Evolutionary conservation across 2,329 filamentous ascomycete species (phyloP).

Genomic region (Trichoderma atroviride): DNA sequence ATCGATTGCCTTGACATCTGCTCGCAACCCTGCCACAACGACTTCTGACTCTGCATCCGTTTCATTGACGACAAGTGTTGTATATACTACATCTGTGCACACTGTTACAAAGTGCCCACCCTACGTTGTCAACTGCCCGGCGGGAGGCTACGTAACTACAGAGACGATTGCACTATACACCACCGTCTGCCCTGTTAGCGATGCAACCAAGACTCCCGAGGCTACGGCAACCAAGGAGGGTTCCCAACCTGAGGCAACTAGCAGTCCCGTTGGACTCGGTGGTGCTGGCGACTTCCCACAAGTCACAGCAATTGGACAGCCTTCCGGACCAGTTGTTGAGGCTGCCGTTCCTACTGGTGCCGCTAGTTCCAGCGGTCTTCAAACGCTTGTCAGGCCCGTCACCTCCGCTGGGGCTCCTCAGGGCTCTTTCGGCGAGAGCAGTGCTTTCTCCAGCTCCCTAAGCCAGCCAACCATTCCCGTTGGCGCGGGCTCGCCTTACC

Average conservation of each 20-base stretch:
- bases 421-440: slow-evolving; percentile 35
- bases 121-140: slow-evolving; percentile 44
- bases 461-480: slow-evolving; percentile 16
- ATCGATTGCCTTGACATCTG: slow-evolving; percentile 16
- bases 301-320: slow-evolving; percentile 23
- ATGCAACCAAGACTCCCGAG: slow-evolving; percentile 28
- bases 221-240: slow-evolving; percentile 18
- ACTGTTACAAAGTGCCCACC: slow-evolving; percentile 61
- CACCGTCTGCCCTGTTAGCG: slow-evolving; percentile 47
- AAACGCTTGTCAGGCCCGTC: slow-evolving; percentile 30
- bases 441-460: slow-evolving; percentile 33
- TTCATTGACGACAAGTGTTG: slow-evolving; percentile 41
- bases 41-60: slow-evolving; percentile 2
- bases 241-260: slow-evolving; percentile 31
- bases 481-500: slow-evolving; percentile 18
- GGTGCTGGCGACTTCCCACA: slow-evolving; percentile 13
- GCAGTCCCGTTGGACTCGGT: slow-evolving; percentile 30
- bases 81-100: slow-evolving; percentile 48
- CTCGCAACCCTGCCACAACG: slow-evolving; percentile 13
- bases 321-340: slow-evolving; percentile 21
- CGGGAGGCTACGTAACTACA: slow-evolving; percentile 42
- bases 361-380: slow-evolving; percentile 24
- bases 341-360: slow-evolving; percentile 10
- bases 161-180: slow-evolving; percentile 48
- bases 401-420: slow-evolving; percentile 27